phyloP scores from a whole-genome alignment of 2,329 filamentous ascomycete genomes.

The Hawksworthiomyces lignivorus region DNA sequence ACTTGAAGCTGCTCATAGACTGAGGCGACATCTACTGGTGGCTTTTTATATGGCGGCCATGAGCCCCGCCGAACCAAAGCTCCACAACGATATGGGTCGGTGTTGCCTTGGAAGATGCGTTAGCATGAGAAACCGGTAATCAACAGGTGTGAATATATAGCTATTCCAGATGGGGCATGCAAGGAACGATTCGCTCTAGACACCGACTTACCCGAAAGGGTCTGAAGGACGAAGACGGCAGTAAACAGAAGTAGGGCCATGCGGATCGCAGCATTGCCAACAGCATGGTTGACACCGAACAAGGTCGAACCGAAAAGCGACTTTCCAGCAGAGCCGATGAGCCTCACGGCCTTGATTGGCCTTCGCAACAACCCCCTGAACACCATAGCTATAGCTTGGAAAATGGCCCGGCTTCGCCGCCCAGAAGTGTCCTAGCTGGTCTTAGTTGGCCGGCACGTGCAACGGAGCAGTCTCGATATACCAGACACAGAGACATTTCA shows the following conservation, averaged over 20 bases:
- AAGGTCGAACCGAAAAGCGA: neutral
- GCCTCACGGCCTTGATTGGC: neutral
- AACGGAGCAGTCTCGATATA: too few species aligned
- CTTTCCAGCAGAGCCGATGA: neutral
- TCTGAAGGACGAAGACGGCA: neutral
- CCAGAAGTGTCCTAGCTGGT: too few species aligned
- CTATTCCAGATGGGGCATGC: too few species aligned
- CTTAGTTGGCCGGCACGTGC: too few species aligned
- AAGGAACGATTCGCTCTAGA: too few species aligned
- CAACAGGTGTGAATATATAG: too few species aligned
- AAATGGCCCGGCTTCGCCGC: too few species aligned
- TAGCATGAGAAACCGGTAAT: neutral
- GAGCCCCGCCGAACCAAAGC: constrained; percentile 42
- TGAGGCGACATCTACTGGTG: neutral
- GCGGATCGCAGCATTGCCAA: constrained; percentile 1
- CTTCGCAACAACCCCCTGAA: neutral
- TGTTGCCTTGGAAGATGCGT: neutral
- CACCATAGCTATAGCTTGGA: too few species aligned
- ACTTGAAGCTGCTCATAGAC: constrained; percentile 10
- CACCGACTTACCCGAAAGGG: constrained; percentile 3
- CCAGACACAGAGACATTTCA: too few species aligned
- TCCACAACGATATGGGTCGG: constrained; percentile 46
- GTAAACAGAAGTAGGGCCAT: constrained; percentile 4
- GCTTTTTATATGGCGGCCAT: constrained; percentile 34
- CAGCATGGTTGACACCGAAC: neutral